A percentile compares a stretch with the other conserved stretches of the same genome.
Evolutionary conservation across 768 basidiomycete genomes (phyloP).

Genomic region (Suillus clintonianus): DNA sequence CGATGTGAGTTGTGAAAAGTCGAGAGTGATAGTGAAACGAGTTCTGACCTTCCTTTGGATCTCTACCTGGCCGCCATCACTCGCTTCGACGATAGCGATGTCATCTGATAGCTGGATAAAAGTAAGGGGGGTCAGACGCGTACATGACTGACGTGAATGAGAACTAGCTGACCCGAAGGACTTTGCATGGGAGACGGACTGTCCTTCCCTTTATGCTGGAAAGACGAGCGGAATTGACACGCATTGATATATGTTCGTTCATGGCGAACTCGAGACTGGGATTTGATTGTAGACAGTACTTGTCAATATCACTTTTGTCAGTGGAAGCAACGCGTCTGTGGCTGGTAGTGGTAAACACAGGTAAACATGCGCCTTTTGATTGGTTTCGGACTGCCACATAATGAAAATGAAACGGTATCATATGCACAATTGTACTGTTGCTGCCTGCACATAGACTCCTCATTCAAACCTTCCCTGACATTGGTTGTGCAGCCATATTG

Average conservation of each 20-base stretch:
- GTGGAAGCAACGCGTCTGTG: background rate
- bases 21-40: background rate
- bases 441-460: too few relatives aligned
- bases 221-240: constrained; percentile 66
- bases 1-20: background rate
- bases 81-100: constrained; percentile 58
- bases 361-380: background rate
- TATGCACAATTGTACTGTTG: too few relatives aligned
- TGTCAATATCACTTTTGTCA: background rate
- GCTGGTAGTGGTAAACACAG: background rate
- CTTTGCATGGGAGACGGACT: constrained; percentile 64
- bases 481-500: too few relatives aligned
- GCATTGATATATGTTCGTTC: constrained; percentile 39
- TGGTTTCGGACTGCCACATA: too few relatives aligned
- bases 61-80: constrained; percentile 65
- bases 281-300: background rate
- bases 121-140: constrained; percentile 4
- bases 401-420: too few relatives aligned
- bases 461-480: too few relatives aligned
- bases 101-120: constrained; percentile 40
- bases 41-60: constrained; percentile 45
- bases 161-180: constrained; percentile 46
- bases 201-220: constrained; percentile 51
- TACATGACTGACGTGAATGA: background rate
- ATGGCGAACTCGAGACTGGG: constrained; percentile 6